These are phyloP conservation scores for Fusarium coicis DNA, from an alignment of 2,329 filamentous ascomycete genomes.

Conservation along the genomic window DNA sequence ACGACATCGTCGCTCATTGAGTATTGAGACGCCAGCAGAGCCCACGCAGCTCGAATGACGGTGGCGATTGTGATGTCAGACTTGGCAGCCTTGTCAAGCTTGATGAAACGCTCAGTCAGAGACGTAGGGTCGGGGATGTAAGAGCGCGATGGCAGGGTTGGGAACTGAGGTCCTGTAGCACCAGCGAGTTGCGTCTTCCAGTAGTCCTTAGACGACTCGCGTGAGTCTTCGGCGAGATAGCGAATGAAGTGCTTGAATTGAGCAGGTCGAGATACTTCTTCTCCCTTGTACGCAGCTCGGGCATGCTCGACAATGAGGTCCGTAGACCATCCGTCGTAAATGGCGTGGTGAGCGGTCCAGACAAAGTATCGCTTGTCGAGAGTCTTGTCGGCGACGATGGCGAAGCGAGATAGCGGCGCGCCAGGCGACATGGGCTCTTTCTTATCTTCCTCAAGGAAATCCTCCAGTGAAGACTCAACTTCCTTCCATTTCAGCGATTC, in stretches of 20 bases:
- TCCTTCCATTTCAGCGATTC: slow-evolving; percentile 49
- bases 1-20: slow-evolving; percentile 45
- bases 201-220: slow-evolving; percentile 36
- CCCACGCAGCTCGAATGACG: slow-evolving; percentile 45
- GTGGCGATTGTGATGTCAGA: slow-evolving; percentile 41
- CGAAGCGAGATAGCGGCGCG: slow-evolving; percentile 56
- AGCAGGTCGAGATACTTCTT: slow-evolving; percentile 32
- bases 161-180: slow-evolving; percentile 41
- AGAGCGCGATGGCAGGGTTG: slow-evolving; percentile 39
- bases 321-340: slow-evolving; percentile 48
- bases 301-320: slow-evolving; percentile 41
- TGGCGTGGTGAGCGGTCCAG: slow-evolving; percentile 47
- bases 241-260: slow-evolving; percentile 44
- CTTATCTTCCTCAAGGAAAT: slow-evolving; percentile 54
- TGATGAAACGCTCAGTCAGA: slow-evolving; percentile 33
- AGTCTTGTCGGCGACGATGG: slow-evolving; percentile 45
- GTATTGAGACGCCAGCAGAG: slow-evolving; percentile 42
- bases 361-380: slow-evolving; percentile 47
- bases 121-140: slow-evolving; percentile 39
- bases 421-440: slow-evolving; percentile 54
- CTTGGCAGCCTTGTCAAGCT: slow-evolving; percentile 28
- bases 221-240: slow-evolving; percentile 30
- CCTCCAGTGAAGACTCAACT: slow-evolving; percentile 47
- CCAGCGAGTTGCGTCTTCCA: slow-evolving; percentile 40
- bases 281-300: slow-evolving; percentile 33